phyloP scores from a whole-genome alignment of 345 rosid genomes.

The Hibiscus syriacus region DNA sequence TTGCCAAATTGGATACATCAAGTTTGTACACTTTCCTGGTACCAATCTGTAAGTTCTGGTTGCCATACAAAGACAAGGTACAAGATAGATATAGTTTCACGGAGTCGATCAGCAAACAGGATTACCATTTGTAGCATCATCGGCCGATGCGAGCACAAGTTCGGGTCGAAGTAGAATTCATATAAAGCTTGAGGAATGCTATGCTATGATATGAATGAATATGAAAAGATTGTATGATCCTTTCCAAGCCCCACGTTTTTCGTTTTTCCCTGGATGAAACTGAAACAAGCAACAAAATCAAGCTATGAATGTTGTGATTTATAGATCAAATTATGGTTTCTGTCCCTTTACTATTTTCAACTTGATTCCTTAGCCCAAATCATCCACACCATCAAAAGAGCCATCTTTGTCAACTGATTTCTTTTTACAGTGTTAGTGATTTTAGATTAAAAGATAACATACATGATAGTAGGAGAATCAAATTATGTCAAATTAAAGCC shows the following conservation, averaged over 20 bases:
- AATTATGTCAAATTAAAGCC: not conserved
- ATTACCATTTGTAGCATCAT: constrained; percentile 25
- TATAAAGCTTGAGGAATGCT: too few species aligned
- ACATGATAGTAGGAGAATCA: not conserved
- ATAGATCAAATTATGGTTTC: not conserved
- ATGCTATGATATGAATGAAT: too few species aligned
- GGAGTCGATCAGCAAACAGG: constrained; percentile 31
- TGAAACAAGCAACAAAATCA: too few species aligned
- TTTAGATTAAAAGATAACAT: too few species aligned
- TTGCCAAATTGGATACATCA: not conserved
- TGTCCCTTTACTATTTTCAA: not conserved
- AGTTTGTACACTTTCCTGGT: not conserved
- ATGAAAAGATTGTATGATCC: too few species aligned
- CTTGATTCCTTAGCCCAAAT: not conserved
- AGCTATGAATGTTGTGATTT: too few species aligned
- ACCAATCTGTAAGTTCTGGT: not conserved
- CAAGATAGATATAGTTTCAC: not conserved
- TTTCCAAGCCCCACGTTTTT: too few species aligned
- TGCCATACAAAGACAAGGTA: not conserved
- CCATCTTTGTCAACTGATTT: too few species aligned
- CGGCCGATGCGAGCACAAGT: constrained; percentile 60
- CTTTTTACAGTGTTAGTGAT: too few species aligned
- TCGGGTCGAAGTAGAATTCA: constrained; percentile 55
- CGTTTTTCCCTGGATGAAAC: too few species aligned
- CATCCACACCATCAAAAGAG: not conserved